Conservation (phyloP, 2,329 filamentous ascomycete species). For the Cladophialophora yegresii region DNA sequence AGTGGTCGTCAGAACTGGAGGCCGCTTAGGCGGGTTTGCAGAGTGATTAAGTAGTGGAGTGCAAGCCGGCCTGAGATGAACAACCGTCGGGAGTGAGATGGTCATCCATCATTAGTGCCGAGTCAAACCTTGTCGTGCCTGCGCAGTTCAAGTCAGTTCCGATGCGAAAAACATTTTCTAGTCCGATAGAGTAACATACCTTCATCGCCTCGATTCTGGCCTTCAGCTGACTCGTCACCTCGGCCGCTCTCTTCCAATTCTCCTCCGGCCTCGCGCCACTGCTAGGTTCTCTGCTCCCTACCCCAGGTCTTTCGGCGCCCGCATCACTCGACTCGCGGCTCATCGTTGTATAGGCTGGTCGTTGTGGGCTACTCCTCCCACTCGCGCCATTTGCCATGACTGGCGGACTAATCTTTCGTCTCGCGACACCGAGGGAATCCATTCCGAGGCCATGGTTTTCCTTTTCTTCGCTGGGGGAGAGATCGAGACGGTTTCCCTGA, state of each 20-base stretch:
- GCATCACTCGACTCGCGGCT: constrained; percentile 13
- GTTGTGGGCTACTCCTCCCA: constrained; percentile 39
- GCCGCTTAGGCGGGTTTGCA: background rate
- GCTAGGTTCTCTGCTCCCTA: constrained; percentile 38
- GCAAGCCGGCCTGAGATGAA: background rate
- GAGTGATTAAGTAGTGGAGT: background rate
- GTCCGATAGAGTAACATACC: constrained; percentile 46
- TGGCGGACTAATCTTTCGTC: constrained; percentile 50
- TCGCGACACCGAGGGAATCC: constrained; percentile 37
- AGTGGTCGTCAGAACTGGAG: background rate
- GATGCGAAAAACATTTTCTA: background rate
- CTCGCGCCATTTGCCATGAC: constrained; percentile 42
- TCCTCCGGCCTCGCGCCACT: constrained; percentile 63
- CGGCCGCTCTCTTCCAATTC: constrained; percentile 95
- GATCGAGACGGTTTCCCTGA: constrained; percentile 19
- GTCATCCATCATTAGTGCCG: constrained; percentile 24
- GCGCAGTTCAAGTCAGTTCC: constrained; percentile 19
- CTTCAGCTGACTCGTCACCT: constrained; percentile 96
- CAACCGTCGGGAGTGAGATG: background rate
- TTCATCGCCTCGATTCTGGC: constrained; percentile 99
- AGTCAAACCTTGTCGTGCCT: constrained; percentile 50
- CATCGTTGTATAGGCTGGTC: constrained; percentile 27
- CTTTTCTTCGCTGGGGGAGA: constrained; percentile 70
- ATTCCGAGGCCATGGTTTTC: constrained; percentile 60
- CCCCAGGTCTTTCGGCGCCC: background rate